A percentile compares a stretch with the other conserved stretches of the same genome.
phyloP scores from a whole-genome alignment of 202 grass and related monocot species.

The Digitaria exilis region DNA sequence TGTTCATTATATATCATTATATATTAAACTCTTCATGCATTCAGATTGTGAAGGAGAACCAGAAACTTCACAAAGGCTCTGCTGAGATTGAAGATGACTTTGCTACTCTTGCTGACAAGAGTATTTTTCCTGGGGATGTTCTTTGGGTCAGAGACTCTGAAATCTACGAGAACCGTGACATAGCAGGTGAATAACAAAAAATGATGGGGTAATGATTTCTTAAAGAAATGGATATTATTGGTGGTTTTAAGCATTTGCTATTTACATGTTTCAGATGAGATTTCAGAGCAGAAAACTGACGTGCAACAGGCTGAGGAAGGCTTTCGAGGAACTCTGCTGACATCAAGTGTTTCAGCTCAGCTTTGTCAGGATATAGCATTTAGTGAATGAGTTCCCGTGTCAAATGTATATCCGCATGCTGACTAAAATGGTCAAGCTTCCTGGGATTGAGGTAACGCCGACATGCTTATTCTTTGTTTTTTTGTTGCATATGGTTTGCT shows the following conservation, averaged over 20 bases:
- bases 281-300: slow-evolving; percentile 69
- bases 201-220: neutral
- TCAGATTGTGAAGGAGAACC: slow-evolving; percentile 98
- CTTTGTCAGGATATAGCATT: slow-evolving; percentile 51
- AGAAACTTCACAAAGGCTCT: slow-evolving; percentile 93
- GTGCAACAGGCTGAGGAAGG: slow-evolving; percentile 70
- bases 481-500: slow-evolving; percentile 21
- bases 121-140: slow-evolving; percentile 94
- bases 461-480: slow-evolving; percentile 16
- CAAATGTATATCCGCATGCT: slow-evolving; percentile 2
- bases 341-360: slow-evolving; percentile 56
- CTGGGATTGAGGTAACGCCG: slow-evolving; percentile 31
- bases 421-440: slow-evolving; percentile 25
- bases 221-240: neutral
- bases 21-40: slow-evolving; percentile 31
- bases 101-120: slow-evolving; percentile 83
- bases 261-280: slow-evolving; percentile 78
- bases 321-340: slow-evolving; percentile 90
- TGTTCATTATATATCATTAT: too few relatives aligned
- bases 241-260: slow-evolving; percentile 30
- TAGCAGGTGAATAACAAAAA: slow-evolving; percentile 72
- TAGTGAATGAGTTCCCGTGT: slow-evolving; percentile 44
- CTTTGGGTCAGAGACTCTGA: slow-evolving; percentile 93
- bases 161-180: slow-evolving; percentile 95
- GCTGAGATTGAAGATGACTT: slow-evolving; percentile 85